Evolutionary conservation across 2,329 filamentous ascomycete species (phyloP).

Genomic region (Phaeosphaeriaceae sp.): DNA sequence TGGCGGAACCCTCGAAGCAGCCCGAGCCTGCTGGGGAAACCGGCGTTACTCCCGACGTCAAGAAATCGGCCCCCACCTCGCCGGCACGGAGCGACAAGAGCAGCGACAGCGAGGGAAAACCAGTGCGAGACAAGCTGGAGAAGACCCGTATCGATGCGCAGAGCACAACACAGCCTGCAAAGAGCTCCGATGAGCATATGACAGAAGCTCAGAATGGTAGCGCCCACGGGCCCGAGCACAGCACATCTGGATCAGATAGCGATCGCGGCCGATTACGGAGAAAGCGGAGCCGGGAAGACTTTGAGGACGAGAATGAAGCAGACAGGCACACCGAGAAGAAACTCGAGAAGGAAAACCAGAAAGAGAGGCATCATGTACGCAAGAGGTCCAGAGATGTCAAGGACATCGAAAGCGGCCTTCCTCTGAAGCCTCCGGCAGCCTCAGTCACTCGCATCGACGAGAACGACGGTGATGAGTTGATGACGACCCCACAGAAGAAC

Average conservation of each 20-base stretch:
- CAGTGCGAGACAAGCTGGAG: slow-evolving; percentile 67
- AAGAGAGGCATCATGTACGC: slow-evolving; percentile 47
- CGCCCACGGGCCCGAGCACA: slow-evolving; percentile 27
- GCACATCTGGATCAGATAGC: slow-evolving; percentile 44
- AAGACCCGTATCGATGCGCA: slow-evolving; percentile 64
- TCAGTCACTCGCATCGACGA: slow-evolving; percentile 39
- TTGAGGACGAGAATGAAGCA: slow-evolving; percentile 46
- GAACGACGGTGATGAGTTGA: slow-evolving; percentile 37
- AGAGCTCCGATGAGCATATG: slow-evolving; percentile 28
- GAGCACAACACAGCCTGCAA: slow-evolving; percentile 23
- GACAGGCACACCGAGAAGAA: slow-evolving; percentile 43
- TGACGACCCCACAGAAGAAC: slow-evolving; percentile 28
- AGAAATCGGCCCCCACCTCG: slow-evolving; percentile 28
- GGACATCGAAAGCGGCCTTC: slow-evolving; percentile 35
- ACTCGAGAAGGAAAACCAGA: slow-evolving; percentile 34
- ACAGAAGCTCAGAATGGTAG: slow-evolving; percentile 33
- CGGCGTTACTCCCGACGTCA: slow-evolving; percentile 14
- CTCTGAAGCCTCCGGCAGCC: slow-evolving; percentile 43
- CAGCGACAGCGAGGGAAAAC: slow-evolving; percentile 60
- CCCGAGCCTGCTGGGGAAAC: slow-evolving; percentile 19
- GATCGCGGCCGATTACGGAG: slow-evolving; percentile 49
- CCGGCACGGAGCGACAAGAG: slow-evolving; percentile 50
- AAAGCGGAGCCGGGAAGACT: slow-evolving; percentile 57
- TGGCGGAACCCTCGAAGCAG: slow-evolving; percentile 35
- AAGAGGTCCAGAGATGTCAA: slow-evolving; percentile 57